These are phyloP conservation scores for Pseudocercospora musae DNA, from an alignment of 2,329 filamentous ascomycete genomes.

Conservation along the genomic window DNA sequence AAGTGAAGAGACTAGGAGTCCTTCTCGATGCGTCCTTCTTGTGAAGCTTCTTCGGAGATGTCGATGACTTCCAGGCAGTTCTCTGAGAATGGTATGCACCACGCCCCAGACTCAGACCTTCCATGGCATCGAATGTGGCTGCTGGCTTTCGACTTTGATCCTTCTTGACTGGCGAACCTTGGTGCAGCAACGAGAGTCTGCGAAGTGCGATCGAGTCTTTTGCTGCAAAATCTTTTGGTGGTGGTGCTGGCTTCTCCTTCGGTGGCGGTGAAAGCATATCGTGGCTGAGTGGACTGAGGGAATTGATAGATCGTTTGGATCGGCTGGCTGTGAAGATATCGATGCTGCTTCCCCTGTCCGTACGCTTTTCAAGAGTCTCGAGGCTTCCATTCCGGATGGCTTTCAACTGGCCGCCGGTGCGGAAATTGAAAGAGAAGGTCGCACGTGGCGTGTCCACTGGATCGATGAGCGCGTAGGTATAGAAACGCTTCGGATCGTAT, in stretches of 20 bases:
- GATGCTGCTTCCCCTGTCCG: not conserved
- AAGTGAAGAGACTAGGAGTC: not conserved
- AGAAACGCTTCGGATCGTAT: conserved; percentile 44
- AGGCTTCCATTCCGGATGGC: not conserved
- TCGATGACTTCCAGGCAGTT: not conserved
- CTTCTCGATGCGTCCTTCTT: not conserved
- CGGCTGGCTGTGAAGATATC: conserved; percentile 9
- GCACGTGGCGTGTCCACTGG: conserved; percentile 48
- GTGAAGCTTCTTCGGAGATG: not conserved
- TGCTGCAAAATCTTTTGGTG: not conserved
- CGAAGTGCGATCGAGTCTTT: conserved; percentile 12
- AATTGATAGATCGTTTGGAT: not conserved
- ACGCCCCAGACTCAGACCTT: not conserved
- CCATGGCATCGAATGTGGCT: not conserved
- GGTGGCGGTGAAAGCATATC: conserved; percentile 4
- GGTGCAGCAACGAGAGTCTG: not conserved
- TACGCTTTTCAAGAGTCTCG: not conserved
- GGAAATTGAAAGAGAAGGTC: conserved; percentile 40
- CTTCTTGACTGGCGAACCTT: not conserved
- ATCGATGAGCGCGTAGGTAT: conserved; percentile 50
- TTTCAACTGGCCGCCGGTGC: conserved; percentile 8
- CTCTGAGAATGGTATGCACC: not conserved
- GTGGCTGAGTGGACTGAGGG: not conserved
- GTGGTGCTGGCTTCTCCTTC: conserved; percentile 3
- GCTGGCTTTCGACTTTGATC: not conserved